These are phyloP conservation scores for Dillenia turbinata DNA, from an alignment of 164 flowering plant genomes.

Conservation along the genomic window DNA sequence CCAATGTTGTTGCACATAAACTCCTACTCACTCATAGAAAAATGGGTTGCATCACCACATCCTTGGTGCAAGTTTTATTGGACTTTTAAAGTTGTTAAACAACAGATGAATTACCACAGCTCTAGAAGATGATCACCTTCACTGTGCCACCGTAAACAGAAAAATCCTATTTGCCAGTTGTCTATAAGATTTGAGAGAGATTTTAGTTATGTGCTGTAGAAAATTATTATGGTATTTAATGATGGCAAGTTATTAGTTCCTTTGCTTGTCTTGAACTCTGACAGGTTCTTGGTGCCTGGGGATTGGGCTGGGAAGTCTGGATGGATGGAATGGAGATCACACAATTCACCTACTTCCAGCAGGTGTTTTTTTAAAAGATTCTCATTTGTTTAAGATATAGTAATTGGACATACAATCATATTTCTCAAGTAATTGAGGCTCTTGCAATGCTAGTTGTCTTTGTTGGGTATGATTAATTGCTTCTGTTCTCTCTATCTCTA, in stretches of 20 bases:
- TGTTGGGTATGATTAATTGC: neutral
- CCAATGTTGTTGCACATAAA: too few species aligned
- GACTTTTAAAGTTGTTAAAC: too few species aligned
- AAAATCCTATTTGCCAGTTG: too few species aligned
- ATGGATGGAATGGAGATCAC: constrained; percentile 99
- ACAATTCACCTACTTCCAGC: constrained; percentile 98
- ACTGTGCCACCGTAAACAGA: too few species aligned
- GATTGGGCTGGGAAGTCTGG: constrained; percentile 99
- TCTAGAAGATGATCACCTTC: too few species aligned
- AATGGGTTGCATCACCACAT: too few species aligned
- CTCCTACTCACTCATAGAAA: too few species aligned
- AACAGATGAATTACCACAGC: too few species aligned
- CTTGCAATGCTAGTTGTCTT: neutral
- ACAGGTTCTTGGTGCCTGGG: constrained; percentile 99
- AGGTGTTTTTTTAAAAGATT: constrained; percentile 37
- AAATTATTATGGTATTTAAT: too few species aligned
- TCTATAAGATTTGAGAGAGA: too few species aligned
- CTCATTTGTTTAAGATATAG: neutral
- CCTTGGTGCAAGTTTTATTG: too few species aligned
- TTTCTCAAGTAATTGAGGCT: neutral
- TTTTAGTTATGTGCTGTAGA: too few species aligned
- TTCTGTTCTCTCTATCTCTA: constrained; percentile 16
- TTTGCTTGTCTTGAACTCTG: constrained; percentile 6
- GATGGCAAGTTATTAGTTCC: neutral
- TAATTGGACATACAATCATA: neutral